Conservation (phyloP, 2,329 filamentous ascomycete species). For the Colletotrichum cuscutae region DNA sequence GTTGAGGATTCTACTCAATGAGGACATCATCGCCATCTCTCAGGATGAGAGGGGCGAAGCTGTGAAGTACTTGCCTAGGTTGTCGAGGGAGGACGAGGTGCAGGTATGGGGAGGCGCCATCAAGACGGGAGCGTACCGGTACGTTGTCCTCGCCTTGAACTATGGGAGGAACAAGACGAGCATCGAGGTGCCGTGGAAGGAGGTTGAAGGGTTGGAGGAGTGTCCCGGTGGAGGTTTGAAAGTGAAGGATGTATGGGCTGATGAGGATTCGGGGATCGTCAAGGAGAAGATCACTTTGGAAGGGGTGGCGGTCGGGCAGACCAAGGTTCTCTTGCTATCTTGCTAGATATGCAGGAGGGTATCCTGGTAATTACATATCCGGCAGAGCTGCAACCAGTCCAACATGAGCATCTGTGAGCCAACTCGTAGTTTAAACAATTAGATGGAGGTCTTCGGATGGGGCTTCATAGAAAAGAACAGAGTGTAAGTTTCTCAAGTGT, state of each 20-base stretch:
- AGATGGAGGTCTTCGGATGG: too few relatives aligned
- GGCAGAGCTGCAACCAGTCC: too few relatives aligned
- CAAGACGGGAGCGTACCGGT: conserved; percentile 15
- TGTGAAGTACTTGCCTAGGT: conserved; percentile 36
- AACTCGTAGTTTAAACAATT: background rate
- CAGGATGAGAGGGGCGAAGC: conserved; percentile 46
- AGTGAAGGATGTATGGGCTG: conserved; percentile 18
- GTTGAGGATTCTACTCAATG: conserved; percentile 35
- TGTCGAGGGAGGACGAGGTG: conserved; percentile 38
- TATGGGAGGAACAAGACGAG: conserved; percentile 18
- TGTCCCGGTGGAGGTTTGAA: background rate
- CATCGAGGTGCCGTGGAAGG: conserved; percentile 27
- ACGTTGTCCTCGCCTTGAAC: conserved; percentile 36
- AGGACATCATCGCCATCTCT: conserved; percentile 42
- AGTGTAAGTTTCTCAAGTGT: too few relatives aligned
- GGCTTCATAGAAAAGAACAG: too few relatives aligned
- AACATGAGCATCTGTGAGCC: background rate
- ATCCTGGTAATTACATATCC: too few relatives aligned
- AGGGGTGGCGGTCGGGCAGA: conserved; percentile 13
- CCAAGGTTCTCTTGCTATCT: conserved; percentile 7
- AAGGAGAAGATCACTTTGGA: background rate
- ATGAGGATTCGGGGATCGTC: background rate
- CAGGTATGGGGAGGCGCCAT: conserved; percentile 43
- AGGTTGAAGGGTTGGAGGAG: conserved; percentile 3
- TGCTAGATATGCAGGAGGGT: background rate